A percentile compares a stretch with the other conserved stretches of the same genome.
phyloP scores from a whole-genome alignment of 805 yeast species.

The Wickerhamiella kazuoi region DNA sequence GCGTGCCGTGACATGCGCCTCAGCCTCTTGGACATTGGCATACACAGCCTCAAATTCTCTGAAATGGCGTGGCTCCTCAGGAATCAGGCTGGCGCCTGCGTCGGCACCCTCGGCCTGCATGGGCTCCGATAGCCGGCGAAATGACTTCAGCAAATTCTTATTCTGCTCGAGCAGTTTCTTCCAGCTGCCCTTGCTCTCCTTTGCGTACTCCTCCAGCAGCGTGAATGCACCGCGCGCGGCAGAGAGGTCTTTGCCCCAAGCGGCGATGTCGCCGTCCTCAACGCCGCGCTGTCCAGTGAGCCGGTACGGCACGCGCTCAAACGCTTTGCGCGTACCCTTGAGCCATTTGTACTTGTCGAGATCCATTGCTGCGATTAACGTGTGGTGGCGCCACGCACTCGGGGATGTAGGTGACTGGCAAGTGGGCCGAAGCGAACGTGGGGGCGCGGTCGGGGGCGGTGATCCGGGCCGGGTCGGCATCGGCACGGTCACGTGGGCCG shows the following conservation, averaged over 20 bases:
- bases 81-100: not conserved
- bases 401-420: too few relatives aligned
- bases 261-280: constrained; percentile 20
- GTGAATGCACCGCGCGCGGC: constrained; percentile 20
- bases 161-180: not conserved
- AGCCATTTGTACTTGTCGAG: constrained; percentile 6
- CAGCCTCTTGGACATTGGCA: constrained; percentile 17
- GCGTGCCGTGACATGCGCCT: constrained; percentile 12
- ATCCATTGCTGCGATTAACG: too few relatives aligned
- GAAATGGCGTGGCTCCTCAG: not conserved
- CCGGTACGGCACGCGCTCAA: constrained; percentile 22
- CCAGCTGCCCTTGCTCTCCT: constrained; percentile 11
- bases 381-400: too few relatives aligned
- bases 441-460: too few relatives aligned
- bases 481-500: too few relatives aligned
- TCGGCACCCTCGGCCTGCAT: constrained; percentile 8
- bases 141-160: constrained; percentile 13
- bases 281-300: constrained; percentile 20
- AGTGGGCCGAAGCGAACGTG: too few relatives aligned
- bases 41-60: constrained; percentile 14
- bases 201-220: constrained; percentile 10
- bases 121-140: constrained; percentile 10
- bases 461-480: too few relatives aligned
- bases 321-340: constrained; percentile 22
- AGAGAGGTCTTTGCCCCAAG: constrained; percentile 21